Percentiles rank a stretch among this genome's conserved stretches.
Conservation (phyloP, 2,329 filamentous ascomycete species). For the Talaromyces sp. region DNA sequence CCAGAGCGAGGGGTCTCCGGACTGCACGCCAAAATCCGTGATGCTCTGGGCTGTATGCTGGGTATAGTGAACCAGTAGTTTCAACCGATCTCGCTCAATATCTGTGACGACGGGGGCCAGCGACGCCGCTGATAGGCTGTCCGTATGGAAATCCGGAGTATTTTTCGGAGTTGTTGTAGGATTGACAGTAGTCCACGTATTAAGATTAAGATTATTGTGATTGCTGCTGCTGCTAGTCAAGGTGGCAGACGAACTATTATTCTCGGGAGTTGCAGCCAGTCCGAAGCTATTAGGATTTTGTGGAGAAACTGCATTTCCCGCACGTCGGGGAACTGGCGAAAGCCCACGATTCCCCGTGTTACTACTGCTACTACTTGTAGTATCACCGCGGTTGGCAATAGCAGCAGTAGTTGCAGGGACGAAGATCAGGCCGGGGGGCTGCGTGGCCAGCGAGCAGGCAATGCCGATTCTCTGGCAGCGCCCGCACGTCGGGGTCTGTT, state of each 20-base stretch:
- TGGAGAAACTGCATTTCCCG: neutral
- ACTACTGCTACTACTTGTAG: too few relatives aligned
- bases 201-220: neutral
- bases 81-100: neutral
- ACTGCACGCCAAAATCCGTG: neutral
- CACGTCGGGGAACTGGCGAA: neutral
- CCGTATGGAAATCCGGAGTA: neutral
- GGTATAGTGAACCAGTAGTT: conserved; percentile 7
- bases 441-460: conserved; percentile 3
- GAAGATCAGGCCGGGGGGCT: conserved; percentile 7
- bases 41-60: conserved; percentile 3
- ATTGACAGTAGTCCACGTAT: neutral
- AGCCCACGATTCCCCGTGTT: neutral
- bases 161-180: neutral
- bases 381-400: neutral
- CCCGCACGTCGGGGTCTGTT: conserved; percentile 4
- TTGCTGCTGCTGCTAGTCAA: neutral
- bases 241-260: neutral
- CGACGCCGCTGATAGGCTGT: neutral
- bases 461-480: conserved; percentile 1
- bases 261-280: neutral
- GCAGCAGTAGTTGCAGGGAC: neutral
- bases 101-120: neutral
- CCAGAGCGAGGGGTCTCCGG: conserved; percentile 3
- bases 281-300: neutral